phyloP scores from a whole-genome alignment of 306 rosid species.

The Sphenostylis stenocarpa region DNA sequence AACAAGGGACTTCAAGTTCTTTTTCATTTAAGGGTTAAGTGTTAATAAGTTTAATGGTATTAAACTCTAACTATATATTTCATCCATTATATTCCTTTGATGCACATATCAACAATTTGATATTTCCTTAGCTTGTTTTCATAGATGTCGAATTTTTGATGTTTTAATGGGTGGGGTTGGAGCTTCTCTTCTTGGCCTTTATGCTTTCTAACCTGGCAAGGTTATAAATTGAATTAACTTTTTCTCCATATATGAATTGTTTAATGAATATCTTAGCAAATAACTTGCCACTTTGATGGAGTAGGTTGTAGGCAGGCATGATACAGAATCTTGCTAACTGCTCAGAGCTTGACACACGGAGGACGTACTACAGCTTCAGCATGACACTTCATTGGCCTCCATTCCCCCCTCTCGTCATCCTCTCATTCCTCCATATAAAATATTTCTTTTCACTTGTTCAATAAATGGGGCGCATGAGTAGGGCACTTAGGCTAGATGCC shows the following conservation, averaged over 20 bases:
- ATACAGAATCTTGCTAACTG: slow-evolving; percentile 44
- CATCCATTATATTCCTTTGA: too few relatives aligned
- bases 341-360: slow-evolving; percentile 37
- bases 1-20: too few relatives aligned
- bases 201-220: slow-evolving; percentile 26
- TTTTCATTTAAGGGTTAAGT: too few relatives aligned
- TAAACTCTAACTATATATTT: too few relatives aligned
- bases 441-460: slow-evolving; percentile 30
- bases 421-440: neutral
- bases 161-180: neutral
- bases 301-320: slow-evolving; percentile 53
- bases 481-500: slow-evolving; percentile 23
- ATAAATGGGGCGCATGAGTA: slow-evolving; percentile 43
- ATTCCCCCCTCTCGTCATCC: too few relatives aligned
- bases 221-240: neutral
- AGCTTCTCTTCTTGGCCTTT: neutral
- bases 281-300: slow-evolving; percentile 33
- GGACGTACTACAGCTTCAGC: slow-evolving; percentile 17
- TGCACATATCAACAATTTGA: too few relatives aligned
- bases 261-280: slow-evolving; percentile 25
- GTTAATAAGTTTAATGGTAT: too few relatives aligned
- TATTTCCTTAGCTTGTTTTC: too few relatives aligned
- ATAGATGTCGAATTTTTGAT: too few relatives aligned
- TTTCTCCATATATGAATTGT: neutral
- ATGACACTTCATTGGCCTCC: too few relatives aligned